Conservation (phyloP, 768 basidiomycete genomes). For the Piloderma croceum region DNA sequence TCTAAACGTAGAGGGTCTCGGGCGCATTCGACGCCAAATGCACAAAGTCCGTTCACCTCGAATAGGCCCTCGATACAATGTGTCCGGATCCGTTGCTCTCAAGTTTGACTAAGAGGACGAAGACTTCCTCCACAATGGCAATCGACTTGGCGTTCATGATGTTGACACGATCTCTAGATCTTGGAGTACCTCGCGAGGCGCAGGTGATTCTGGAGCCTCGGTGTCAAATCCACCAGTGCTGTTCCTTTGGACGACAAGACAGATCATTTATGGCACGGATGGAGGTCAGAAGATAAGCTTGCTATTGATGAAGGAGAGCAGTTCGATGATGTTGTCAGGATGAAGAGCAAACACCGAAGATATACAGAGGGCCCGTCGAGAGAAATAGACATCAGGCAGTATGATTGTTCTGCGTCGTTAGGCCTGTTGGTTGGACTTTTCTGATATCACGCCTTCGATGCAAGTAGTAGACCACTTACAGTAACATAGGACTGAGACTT, state of each 20-base stretch:
- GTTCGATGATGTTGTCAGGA: conserved; percentile 31
- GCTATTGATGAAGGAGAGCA: conserved; percentile 27
- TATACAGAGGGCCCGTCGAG: conserved; percentile 8
- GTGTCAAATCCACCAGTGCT: not conserved
- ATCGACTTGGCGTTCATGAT: conserved; percentile 2
- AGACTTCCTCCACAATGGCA: conserved; percentile 38
- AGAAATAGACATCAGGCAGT: conserved; percentile 5
- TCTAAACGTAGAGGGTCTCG: conserved; percentile 62
- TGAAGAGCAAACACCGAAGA: conserved; percentile 23
- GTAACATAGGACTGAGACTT: no score
- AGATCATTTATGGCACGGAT: conserved; percentile 18
- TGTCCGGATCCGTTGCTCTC: conserved; percentile 36
- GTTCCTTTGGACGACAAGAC: conserved; percentile 4
- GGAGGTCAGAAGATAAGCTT: conserved; percentile 22
- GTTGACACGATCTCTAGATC: not conserved
- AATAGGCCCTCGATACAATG: conserved; percentile 23
- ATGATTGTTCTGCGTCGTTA: no score
- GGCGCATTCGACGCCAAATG: conserved; percentile 53
- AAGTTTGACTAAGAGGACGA: conserved; percentile 69
- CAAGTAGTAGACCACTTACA: no score
- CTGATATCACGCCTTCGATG: no score
- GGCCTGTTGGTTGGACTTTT: no score
- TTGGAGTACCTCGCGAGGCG: not conserved
- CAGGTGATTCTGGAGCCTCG: not conserved
- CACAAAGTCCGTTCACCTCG: conserved; percentile 44